Conservation (phyloP, 345 rosid genomes). For the Aegle marmelos region DNA sequence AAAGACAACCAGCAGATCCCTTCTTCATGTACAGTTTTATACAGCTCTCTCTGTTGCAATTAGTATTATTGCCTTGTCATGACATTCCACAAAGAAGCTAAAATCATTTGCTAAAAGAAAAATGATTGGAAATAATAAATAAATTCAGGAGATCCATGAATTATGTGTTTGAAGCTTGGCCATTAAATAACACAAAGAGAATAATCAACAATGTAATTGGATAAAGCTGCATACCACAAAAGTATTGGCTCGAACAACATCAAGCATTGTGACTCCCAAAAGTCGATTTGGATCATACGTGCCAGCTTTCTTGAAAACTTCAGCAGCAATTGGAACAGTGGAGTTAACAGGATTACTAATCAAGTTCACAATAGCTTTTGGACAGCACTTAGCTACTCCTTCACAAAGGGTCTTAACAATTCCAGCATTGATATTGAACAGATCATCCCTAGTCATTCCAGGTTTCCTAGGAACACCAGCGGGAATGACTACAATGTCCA, state of each 20-base stretch:
- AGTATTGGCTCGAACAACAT: slow-evolving; percentile 95
- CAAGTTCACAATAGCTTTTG: slow-evolving; percentile 75
- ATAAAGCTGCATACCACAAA: slow-evolving; percentile 67
- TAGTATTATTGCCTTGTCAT: not conserved
- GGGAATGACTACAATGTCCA: slow-evolving; percentile 90
- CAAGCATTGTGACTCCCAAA: slow-evolving; percentile 95
- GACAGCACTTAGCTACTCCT: slow-evolving; percentile 82
- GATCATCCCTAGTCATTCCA: slow-evolving; percentile 99
- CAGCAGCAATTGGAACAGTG: slow-evolving; percentile 91
- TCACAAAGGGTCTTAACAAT: slow-evolving; percentile 85
- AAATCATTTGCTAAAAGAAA: not conserved
- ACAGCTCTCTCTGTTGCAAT: not conserved
- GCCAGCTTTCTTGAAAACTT: slow-evolving; percentile 91
- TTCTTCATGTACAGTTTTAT: not conserved
- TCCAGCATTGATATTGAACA: slow-evolving; percentile 95
- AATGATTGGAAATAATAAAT: not conserved
- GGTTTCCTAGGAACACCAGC: slow-evolving; percentile 99
- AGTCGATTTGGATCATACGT: slow-evolving; percentile 79
- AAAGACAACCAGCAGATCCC: not conserved
- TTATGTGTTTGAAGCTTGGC: not conserved
- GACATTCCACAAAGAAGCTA: not conserved
- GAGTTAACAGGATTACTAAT: slow-evolving; percentile 97
- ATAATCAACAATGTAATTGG: not conserved
- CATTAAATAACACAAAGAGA: not conserved
- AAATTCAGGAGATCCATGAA: not conserved